Percentiles rank a stretch among this genome's conserved stretches.
phyloP scores from a whole-genome alignment of 371 early-diverging fungal species.

The Parasitella parasitica region DNA sequence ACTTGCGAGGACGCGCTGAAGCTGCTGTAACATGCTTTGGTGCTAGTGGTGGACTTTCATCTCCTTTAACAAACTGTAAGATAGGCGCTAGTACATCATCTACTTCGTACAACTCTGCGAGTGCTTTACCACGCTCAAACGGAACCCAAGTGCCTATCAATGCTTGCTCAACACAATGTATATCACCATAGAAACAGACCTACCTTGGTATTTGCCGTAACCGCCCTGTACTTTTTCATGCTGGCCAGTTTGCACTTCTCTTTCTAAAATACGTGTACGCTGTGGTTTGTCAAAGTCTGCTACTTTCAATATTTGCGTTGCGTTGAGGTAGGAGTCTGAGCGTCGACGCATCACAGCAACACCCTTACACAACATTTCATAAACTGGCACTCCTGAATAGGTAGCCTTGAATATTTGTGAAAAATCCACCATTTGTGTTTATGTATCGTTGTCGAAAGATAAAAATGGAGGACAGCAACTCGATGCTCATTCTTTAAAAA shows the following conservation, averaged over 20 bases:
- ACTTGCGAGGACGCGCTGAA: slow-evolving; percentile 19
- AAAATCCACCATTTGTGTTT: slow-evolving; percentile 1
- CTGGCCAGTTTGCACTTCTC: slow-evolving; percentile 72
- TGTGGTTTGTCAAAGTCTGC: slow-evolving; percentile 87
- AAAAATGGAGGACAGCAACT: not conserved
- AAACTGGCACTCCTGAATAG: slow-evolving; percentile 88
- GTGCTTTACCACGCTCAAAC: slow-evolving; percentile 72
- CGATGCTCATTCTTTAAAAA: not conserved
- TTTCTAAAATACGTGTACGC: slow-evolving; percentile 86
- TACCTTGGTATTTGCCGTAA: slow-evolving; percentile 94
- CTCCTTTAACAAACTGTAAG: slow-evolving; percentile 31
- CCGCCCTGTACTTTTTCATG: slow-evolving; percentile 95
- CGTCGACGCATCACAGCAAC: slow-evolving; percentile 89
- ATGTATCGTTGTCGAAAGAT: not conserved
- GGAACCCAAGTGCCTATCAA: slow-evolving; percentile 76
- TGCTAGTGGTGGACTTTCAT: slow-evolving; percentile 44
- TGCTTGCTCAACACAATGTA: too few species aligned
- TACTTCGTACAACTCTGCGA: slow-evolving; percentile 57
- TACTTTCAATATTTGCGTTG: slow-evolving; percentile 92
- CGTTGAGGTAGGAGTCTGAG: slow-evolving; percentile 85
- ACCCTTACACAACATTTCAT: slow-evolving; percentile 79
- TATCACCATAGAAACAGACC: too few species aligned
- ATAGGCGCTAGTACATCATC: slow-evolving; percentile 12
- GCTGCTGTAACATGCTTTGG: slow-evolving; percentile 42
- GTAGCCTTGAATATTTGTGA: slow-evolving; percentile 58